Percentiles rank a stretch among this genome's conserved stretches.
Evolutionary conservation across 2,329 filamentous ascomycete species (phyloP).

Genomic region (Fusarium sarcochroum): DNA sequence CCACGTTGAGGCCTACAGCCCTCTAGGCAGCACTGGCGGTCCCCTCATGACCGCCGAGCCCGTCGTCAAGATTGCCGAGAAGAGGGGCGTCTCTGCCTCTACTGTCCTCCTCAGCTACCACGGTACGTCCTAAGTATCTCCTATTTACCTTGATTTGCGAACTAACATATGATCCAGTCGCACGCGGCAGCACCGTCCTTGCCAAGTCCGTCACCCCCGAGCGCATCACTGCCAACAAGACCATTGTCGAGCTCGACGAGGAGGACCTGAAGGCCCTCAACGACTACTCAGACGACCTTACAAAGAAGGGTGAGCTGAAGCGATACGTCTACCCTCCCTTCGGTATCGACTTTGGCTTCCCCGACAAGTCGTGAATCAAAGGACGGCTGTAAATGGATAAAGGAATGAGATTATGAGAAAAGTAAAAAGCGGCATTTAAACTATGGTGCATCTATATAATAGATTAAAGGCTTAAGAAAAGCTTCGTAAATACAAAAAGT

Average conservation of each 20-base stretch:
- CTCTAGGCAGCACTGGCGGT: conserved; percentile 74
- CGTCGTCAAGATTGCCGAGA: conserved; percentile 74
- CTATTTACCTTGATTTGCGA: neutral
- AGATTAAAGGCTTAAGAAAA: conserved; percentile 10
- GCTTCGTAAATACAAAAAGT: conserved; percentile 12
- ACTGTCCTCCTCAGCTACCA: conserved; percentile 80
- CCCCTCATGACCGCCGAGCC: conserved; percentile 75
- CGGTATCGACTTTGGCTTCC: conserved; percentile 78
- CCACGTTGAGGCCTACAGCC: conserved; percentile 79
- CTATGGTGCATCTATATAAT: conserved; percentile 21
- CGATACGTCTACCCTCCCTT: conserved; percentile 79
- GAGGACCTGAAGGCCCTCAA: conserved; percentile 73
- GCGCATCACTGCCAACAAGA: conserved; percentile 78
- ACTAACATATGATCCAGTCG: conserved; percentile 63
- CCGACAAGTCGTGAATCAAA: conserved; percentile 68
- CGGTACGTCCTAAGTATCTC: conserved; percentile 61
- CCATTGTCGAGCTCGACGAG: conserved; percentile 74
- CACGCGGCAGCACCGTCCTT: conserved; percentile 77
- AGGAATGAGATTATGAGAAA: conserved; percentile 11
- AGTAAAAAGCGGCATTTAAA: conserved; percentile 23
- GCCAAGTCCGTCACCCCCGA: conserved; percentile 79
- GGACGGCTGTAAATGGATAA: conserved; percentile 20
- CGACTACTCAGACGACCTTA: conserved; percentile 67
- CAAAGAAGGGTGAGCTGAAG: conserved; percentile 65
- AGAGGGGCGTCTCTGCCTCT: conserved; percentile 71